Evolutionary conservation across 2,329 filamentous ascomycete genomes (phyloP), one percentile per base, ranked within the genome.

Genomic region (Elsinoe batatas): DNA sequence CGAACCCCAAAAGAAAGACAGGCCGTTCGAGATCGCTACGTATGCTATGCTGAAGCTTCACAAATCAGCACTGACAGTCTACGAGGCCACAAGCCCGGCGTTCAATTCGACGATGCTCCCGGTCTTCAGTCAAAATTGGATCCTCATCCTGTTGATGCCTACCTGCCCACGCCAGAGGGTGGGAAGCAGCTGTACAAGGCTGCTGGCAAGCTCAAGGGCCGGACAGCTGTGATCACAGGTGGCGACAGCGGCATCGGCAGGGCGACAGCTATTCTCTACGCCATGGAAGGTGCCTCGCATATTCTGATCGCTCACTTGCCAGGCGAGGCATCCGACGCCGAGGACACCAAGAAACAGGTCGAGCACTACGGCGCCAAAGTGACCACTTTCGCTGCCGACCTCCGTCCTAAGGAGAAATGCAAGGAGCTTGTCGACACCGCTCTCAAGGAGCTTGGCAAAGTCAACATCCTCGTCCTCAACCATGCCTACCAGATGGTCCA

Each of bases 201-300:
- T 3, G 85, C 87, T 1, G 83, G 82, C 49, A 94, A 93, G 72
- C 79, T 93, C 5, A 71, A 80, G 63, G 87, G 82, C 59, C 87
- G 85, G 70, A 86, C 81, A 58, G 87, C 87, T 6, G 70, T 93
- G 57, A 91, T 93, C 64, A 91, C 88, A 0, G 87, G 87, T 13
- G 88, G 88, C 3, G 87, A 91, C 69, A 84, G 80, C 5, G 87
- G 88, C 1, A 91, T 93, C 60, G 87, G 88, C 5, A 81, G 86
- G 36, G 83, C 88, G 1, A 80, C 84, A 1, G 86, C 88, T 1
- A 77, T 91, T 13, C 75, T 93, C 0, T 93, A 85, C 63, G 87
- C 87, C 37, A 85, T 88, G 77, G 88, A 93, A 69, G 88, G 87
- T 5, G 87, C 86, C 12, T 42, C 36, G 3, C 81, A 87, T 59